Evolutionary conservation across 768 basidiomycete species (phyloP).

Genomic region (Pulveroboletus sp.): DNA sequence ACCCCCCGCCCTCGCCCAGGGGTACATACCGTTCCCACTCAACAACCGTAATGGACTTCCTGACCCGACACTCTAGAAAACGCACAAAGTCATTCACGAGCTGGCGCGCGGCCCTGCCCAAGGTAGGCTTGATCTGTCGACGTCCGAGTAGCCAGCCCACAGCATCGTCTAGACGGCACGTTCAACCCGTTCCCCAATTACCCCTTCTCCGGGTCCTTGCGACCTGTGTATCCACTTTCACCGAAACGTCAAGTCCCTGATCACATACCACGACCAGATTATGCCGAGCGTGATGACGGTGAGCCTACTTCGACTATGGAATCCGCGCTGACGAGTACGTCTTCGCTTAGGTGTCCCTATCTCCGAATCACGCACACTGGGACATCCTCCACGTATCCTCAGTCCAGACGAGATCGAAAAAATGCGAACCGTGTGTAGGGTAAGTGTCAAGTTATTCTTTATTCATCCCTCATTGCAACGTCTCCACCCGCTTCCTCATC

Average conservation of each 20-base stretch:
- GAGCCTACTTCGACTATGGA: slow-evolving; percentile 21
- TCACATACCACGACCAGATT: slow-evolving; percentile 86
- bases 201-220: slow-evolving; percentile 71
- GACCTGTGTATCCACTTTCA: slow-evolving; percentile 87
- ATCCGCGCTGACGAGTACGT: neutral
- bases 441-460: slow-evolving; percentile 38
- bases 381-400: slow-evolving; percentile 63
- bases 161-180: slow-evolving; percentile 52
- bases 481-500: neutral
- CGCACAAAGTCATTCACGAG: slow-evolving; percentile 73
- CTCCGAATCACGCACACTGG: slow-evolving; percentile 52
- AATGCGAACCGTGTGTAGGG: slow-evolving; percentile 83
- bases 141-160: neutral
- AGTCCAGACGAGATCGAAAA: slow-evolving; percentile 75
- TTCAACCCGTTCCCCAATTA: slow-evolving; percentile 78
- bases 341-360: slow-evolving; percentile 48
- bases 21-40: slow-evolving; percentile 15
- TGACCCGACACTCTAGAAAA: slow-evolving; percentile 50
- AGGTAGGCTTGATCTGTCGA: slow-evolving; percentile 4
- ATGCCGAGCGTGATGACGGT: slow-evolving; percentile 62
- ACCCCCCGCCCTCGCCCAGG: slow-evolving; percentile 11
- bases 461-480: neutral
- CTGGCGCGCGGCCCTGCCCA: slow-evolving; percentile 38
- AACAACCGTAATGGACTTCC: neutral
- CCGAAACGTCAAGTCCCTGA: slow-evolving; percentile 70